phyloP scores from a whole-genome alignment of 2,329 filamentous ascomycete species.

The Alternaria postmessia region DNA sequence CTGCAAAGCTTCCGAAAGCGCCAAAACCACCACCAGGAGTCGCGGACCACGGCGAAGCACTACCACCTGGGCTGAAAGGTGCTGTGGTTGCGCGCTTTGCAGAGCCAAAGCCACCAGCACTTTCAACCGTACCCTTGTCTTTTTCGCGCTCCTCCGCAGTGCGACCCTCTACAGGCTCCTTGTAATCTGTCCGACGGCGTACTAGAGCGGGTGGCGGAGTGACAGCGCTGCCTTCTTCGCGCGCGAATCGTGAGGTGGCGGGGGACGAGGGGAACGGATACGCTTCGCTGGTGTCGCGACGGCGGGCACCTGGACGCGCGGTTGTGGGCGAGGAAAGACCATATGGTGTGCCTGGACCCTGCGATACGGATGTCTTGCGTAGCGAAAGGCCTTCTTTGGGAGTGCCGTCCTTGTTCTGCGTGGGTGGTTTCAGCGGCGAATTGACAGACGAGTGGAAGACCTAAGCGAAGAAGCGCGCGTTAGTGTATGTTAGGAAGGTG shows the following conservation, averaged over 20 bases:
- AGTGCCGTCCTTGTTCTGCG: slow-evolving; percentile 71
- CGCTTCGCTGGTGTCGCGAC: slow-evolving; percentile 84
- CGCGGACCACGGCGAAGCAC: slow-evolving; percentile 66
- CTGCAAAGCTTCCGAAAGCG: slow-evolving; percentile 88
- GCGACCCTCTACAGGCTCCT: slow-evolving; percentile 56
- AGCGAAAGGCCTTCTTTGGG: slow-evolving; percentile 67
- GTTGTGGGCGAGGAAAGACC: slow-evolving; percentile 77
- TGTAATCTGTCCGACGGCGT: slow-evolving; percentile 69
- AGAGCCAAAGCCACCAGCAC: slow-evolving; percentile 58
- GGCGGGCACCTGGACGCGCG: slow-evolving; percentile 76
- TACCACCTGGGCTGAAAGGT: slow-evolving; percentile 60
- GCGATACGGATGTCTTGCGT: slow-evolving; percentile 85
- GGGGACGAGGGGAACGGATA: slow-evolving; percentile 68
- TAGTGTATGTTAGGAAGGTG: slow-evolving; percentile 16
- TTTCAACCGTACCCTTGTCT: slow-evolving; percentile 54
- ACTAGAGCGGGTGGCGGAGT: slow-evolving; percentile 68
- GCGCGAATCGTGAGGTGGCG: slow-evolving; percentile 65
- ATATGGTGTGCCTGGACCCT: slow-evolving; percentile 69
- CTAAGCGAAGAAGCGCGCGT: slow-evolving; percentile 56
- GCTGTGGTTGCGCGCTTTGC: slow-evolving; percentile 66
- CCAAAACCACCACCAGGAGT: slow-evolving; percentile 72
- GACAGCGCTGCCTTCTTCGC: slow-evolving; percentile 69
- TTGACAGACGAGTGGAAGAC: slow-evolving; percentile 88
- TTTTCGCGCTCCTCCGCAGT: slow-evolving; percentile 61
- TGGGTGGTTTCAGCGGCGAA: slow-evolving; percentile 86